These are phyloP conservation scores for Recurvomyces mirabilis DNA, from an alignment of 495 filamentous ascomycete genomes.

Conservation along the genomic window DNA sequence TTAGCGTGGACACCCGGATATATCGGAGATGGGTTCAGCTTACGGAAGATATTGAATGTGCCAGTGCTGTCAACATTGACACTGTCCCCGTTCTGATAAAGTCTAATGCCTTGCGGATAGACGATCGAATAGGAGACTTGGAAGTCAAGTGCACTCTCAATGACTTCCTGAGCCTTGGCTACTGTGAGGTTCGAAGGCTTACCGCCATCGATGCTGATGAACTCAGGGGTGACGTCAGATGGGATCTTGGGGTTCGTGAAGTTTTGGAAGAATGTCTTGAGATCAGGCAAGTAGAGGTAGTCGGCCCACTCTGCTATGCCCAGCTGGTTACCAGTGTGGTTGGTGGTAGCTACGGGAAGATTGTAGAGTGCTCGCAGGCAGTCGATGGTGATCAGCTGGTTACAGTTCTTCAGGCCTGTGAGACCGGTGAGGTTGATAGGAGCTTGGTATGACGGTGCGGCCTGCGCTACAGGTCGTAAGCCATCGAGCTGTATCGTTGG, in stretches of 20 bases:
- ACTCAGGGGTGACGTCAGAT: conserved; percentile 9
- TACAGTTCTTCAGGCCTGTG: conserved; percentile 31
- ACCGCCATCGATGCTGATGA: conserved; percentile 18
- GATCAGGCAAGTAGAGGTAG: conserved; percentile 26
- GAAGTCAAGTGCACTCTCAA: conserved; percentile 17
- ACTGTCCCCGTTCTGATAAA: conserved; percentile 14
- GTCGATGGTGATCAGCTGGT: conserved; percentile 38
- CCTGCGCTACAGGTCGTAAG: conserved; percentile 6
- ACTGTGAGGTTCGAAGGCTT: conserved; percentile 8
- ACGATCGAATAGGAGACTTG: conserved; percentile 15
- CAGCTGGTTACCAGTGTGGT: conserved; percentile 36
- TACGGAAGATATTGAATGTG: conserved; percentile 21
- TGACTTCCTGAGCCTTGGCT: conserved; percentile 3
- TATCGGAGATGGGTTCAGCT: too few species aligned
- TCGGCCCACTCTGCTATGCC: conserved; percentile 39
- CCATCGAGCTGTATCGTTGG: conserved; percentile 25
- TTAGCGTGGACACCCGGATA: too few species aligned
- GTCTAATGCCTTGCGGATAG: conserved; percentile 10
- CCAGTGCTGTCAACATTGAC: conserved; percentile 16
- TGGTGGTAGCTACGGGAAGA: conserved; percentile 35
- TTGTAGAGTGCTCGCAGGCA: conserved; percentile 44
- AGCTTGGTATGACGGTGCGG: neutral
- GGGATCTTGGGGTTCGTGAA: conserved; percentile 13
- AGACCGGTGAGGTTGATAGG: conserved; percentile 13
- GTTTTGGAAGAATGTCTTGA: conserved; percentile 17